A percentile compares a stretch with the other conserved stretches of the same genome.
Evolutionary conservation across 2,329 filamentous ascomycete species (phyloP).

Genomic region (Colletotrichum truncatum): DNA sequence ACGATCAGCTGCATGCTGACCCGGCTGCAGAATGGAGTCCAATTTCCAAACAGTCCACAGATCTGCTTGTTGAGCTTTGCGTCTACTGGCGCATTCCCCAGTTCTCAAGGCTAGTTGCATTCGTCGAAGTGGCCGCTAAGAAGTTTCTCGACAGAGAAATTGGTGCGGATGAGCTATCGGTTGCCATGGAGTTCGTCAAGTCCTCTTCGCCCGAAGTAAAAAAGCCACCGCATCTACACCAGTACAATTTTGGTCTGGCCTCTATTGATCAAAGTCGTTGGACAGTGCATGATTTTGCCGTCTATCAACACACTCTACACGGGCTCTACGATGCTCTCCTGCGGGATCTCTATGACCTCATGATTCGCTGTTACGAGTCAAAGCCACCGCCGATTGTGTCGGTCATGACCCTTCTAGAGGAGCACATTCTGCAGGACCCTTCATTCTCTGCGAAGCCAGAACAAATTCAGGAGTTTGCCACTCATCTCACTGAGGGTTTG

Average conservation of each 20-base stretch:
- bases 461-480: slow-evolving; percentile 76
- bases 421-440: slow-evolving; percentile 82
- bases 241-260: slow-evolving; percentile 58
- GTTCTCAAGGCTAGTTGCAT: slow-evolving; percentile 80
- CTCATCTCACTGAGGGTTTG: slow-evolving; percentile 77
- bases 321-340: slow-evolving; percentile 83
- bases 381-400: slow-evolving; percentile 85
- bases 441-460: slow-evolving; percentile 77
- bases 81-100: slow-evolving; percentile 90
- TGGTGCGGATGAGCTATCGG: slow-evolving; percentile 81
- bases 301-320: slow-evolving; percentile 79
- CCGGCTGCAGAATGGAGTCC: slow-evolving; percentile 58
- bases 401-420: slow-evolving; percentile 82
- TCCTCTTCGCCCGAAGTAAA: slow-evolving; percentile 73
- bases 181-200: slow-evolving; percentile 85
- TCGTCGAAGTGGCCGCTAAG: slow-evolving; percentile 85
- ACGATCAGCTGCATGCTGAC: slow-evolving; percentile 67
- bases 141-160: slow-evolving; percentile 89
- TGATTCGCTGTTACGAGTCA: slow-evolving; percentile 88
- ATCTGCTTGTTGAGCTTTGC: slow-evolving; percentile 86
- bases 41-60: slow-evolving; percentile 81
- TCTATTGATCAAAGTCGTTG: slow-evolving; percentile 70
- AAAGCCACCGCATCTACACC: slow-evolving; percentile 65
- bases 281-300: slow-evolving; percentile 74
- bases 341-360: slow-evolving; percentile 86